A percentile compares a stretch with the other conserved stretches of the same genome.
phyloP scores from a whole-genome alignment of 805 yeast species.

The Starmerella potacharoeniae region DNA sequence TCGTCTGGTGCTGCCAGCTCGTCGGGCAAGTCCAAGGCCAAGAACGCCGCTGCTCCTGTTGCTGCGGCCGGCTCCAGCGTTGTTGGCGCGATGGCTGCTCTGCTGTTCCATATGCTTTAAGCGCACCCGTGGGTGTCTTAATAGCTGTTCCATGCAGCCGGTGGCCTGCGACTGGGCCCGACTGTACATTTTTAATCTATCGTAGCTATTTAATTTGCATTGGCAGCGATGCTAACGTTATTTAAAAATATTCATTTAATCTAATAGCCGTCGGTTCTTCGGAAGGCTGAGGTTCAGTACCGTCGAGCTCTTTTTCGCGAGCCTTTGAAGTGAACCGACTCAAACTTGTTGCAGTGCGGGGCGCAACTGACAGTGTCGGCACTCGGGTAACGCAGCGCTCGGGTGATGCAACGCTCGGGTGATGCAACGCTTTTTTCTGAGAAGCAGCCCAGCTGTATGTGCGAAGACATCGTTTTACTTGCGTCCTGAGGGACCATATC shows the following conservation, averaged over 20 bases:
- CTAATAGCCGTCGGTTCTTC: neutral
- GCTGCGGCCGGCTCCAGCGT: slow-evolving; percentile 18
- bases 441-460: no score
- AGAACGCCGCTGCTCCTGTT: slow-evolving; percentile 15
- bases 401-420: no score
- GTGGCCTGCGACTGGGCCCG: neutral
- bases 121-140: neutral
- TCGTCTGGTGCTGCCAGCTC: neutral
- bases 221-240: neutral
- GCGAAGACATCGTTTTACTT: no score
- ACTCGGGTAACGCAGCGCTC: no score
- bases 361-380: no score
- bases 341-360: no score
- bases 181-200: neutral
- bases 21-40: slow-evolving; percentile 4
- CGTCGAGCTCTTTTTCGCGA: no score
- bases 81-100: slow-evolving; percentile 15
- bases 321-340: no score
- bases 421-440: no score
- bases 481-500: no score
- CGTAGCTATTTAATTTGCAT: slow-evolving; percentile 6
- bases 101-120: slow-evolving; percentile 19
- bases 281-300: no score
- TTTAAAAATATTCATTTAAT: neutral
- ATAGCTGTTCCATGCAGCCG: neutral